Conservation (phyloP, 768 basidiomycete genomes). For the Rhizopogon vesiculosus region DNA sequence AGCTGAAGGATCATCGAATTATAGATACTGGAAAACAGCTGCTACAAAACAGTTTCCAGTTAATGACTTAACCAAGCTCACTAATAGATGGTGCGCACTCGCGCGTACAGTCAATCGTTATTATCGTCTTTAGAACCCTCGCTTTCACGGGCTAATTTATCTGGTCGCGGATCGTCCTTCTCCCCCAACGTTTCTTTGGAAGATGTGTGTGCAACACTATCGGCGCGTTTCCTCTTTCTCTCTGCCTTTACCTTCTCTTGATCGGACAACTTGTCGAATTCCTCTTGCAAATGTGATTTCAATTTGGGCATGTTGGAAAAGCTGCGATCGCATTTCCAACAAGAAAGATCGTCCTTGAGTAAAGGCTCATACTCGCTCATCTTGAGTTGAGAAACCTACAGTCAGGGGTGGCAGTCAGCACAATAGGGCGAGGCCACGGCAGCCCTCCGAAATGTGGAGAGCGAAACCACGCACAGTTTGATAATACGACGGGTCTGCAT, state of each 20-base stretch:
- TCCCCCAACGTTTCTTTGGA: not conserved
- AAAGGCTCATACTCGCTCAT: constrained; percentile 54
- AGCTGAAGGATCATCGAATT: not conserved
- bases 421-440: not conserved
- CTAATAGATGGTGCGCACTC: not conserved
- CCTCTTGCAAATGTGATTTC: constrained; percentile 70
- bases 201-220: constrained; percentile 2
- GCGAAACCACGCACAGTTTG: constrained; percentile 36
- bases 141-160: not conserved
- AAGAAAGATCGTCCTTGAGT: constrained; percentile 62
- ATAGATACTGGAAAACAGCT: not conserved
- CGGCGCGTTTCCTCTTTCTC: constrained; percentile 37
- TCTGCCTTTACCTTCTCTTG: constrained; percentile 37
- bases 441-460: not conserved
- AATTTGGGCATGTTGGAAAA: constrained; percentile 72
- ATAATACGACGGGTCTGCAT: constrained; percentile 54
- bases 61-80: not conserved
- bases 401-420: constrained; percentile 1
- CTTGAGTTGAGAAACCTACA: constrained; percentile 51
- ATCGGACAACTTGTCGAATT: constrained; percentile 53
- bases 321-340: constrained; percentile 62
- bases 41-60: not conserved
- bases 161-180: not conserved
- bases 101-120: not conserved
- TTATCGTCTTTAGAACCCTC: not conserved